Evolutionary conservation across 2,329 filamentous ascomycete genomes (phyloP).

Genomic region (Dactylellina sp.): DNA sequence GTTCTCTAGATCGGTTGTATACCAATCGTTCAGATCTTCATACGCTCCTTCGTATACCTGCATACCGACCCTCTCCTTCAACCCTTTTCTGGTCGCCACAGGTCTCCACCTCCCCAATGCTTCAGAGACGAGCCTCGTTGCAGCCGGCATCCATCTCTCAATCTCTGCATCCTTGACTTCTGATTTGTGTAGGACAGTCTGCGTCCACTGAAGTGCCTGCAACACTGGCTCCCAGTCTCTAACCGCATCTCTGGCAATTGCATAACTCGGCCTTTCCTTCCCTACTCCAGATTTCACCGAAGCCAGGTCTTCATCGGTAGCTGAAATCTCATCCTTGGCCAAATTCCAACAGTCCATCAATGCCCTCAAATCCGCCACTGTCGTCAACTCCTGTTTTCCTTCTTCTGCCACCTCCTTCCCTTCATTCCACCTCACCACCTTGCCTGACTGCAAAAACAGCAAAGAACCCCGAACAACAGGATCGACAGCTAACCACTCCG

Average conservation of each 20-base stretch:
- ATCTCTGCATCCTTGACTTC: slow-evolving; percentile 23
- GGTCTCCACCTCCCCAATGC: slow-evolving; percentile 36
- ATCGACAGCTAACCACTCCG: slow-evolving; percentile 39
- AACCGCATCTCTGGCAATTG: slow-evolving; percentile 37
- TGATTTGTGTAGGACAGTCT: slow-evolving; percentile 29
- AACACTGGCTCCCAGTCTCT: slow-evolving; percentile 45
- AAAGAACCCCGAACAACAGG: slow-evolving; percentile 42
- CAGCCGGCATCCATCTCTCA: slow-evolving; percentile 34
- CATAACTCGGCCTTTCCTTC: slow-evolving; percentile 17
- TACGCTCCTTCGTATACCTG: slow-evolving; percentile 47
- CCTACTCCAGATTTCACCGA: too few species aligned
- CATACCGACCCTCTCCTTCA: slow-evolving; percentile 30
- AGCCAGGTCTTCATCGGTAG: slow-evolving; percentile 14
- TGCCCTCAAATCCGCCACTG: slow-evolving; percentile 17
- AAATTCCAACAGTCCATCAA: slow-evolving; percentile 37
- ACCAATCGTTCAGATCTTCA: slow-evolving; percentile 34
- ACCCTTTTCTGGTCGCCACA: slow-evolving; percentile 15
- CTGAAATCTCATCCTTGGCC: slow-evolving; percentile 15
- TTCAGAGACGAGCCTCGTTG: slow-evolving; percentile 16
- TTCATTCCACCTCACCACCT: slow-evolving; percentile 34
- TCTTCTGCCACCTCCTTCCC: slow-evolving; percentile 23
- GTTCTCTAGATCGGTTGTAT: slow-evolving; percentile 36
- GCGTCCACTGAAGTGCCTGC: slow-evolving; percentile 45
- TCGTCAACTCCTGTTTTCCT: slow-evolving; percentile 1
- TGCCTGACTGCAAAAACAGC: slow-evolving; percentile 38